Evolutionary conservation across 176 grass and related monocot species (phyloP).

Genomic region (Eleusine indica): DNA sequence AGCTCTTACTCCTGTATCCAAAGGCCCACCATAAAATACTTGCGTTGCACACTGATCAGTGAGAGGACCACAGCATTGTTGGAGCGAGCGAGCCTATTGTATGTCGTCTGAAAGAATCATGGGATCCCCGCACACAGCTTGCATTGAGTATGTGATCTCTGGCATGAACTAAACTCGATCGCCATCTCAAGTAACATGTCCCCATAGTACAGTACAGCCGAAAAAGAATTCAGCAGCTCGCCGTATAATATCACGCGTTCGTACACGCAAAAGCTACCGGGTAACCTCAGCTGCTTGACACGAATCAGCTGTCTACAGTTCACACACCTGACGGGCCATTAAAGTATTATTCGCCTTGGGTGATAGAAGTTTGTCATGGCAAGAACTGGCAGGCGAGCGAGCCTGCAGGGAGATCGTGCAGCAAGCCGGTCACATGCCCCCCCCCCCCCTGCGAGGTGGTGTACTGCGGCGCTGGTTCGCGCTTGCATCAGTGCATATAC

Average conservation of each 20-base stretch:
- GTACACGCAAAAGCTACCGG: neutral
- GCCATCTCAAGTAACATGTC: constrained; percentile 33
- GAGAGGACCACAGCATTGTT: constrained; percentile 48
- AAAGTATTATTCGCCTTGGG: neutral
- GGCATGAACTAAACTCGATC: constrained; percentile 6
- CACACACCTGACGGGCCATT: neutral
- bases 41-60: neutral
- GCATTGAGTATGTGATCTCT: constrained; percentile 35
- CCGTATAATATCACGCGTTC: constrained; percentile 33
- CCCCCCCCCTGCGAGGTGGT: neutral
- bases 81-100: neutral
- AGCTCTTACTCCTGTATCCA: constrained; percentile 29
- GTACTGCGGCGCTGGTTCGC: constrained; percentile 19
- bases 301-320: constrained; percentile 30
- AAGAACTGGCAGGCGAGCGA: constrained; percentile 37
- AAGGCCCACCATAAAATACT: constrained; percentile 36
- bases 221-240: constrained; percentile 36
- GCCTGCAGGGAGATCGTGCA: constrained; percentile 44
- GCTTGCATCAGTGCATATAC: constrained; percentile 1
- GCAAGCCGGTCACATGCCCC: constrained; percentile 49
- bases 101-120: constrained; percentile 38
- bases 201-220: constrained; percentile 38
- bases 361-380: constrained; percentile 15
- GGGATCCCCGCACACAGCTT: constrained; percentile 10
- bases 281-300: constrained; percentile 25